phyloP scores from a whole-genome alignment of 352 stramenopile species.

The Phytopythium montanum region DNA sequence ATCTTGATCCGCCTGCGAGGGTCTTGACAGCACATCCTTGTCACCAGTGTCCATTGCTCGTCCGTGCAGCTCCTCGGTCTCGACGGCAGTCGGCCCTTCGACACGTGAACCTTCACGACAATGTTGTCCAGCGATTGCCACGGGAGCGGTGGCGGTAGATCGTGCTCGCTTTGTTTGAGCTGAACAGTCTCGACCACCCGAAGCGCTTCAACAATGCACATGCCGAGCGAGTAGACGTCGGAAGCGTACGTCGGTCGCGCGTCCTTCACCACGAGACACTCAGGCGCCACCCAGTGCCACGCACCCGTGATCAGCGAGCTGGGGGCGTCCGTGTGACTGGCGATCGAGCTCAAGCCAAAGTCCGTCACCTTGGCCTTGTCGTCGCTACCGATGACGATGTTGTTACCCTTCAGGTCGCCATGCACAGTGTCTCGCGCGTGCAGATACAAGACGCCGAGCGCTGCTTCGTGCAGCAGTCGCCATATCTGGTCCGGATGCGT shows the following conservation, averaged over 20 bases:
- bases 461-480: slow-evolving; percentile 25
- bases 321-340: too few relatives aligned
- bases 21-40: background rate
- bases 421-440: slow-evolving; percentile 32
- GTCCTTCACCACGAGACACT: too few relatives aligned
- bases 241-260: too few relatives aligned
- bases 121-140: background rate
- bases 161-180: background rate
- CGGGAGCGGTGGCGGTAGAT: background rate
- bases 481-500: slow-evolving; percentile 12
- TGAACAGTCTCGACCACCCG: slow-evolving; percentile 5
- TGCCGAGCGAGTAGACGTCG: too few relatives aligned
- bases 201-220: slow-evolving; percentile 42
- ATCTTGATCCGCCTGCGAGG: background rate
- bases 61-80: background rate
- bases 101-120: background rate
- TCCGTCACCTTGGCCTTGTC: too few relatives aligned
- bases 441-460: slow-evolving; percentile 32
- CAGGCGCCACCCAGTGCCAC: too few relatives aligned
- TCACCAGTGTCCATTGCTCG: background rate
- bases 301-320: too few relatives aligned
- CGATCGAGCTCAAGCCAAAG: too few relatives aligned
- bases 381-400: too few relatives aligned
- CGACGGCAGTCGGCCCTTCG: background rate
- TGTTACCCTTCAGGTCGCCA: too few relatives aligned